Evolutionary conservation across 257 asterid genomes (phyloP), one percentile per base, ranked within the genome.

Genomic region (Gentiana dahurica): DNA sequence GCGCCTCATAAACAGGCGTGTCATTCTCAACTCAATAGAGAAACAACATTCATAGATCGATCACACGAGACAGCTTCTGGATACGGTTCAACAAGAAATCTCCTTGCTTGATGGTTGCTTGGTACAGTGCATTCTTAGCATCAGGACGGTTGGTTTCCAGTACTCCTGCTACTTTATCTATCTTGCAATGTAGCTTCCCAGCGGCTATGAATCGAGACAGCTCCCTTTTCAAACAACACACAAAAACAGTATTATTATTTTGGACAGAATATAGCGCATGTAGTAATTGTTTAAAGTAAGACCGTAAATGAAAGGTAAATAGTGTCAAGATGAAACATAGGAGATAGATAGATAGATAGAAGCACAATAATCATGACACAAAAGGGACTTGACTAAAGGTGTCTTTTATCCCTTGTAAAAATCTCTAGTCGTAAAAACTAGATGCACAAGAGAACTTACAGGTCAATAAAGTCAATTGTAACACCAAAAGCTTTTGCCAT

Each of bases 61-160:
- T 89, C 12, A 89, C 97, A 36, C 95, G 97, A 6, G 97, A 89
- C 48, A 89, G 77, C 85, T 89, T 85, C 80, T 89, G 97, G 48
- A 89, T 83, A 36, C 97, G 89, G 69, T 89, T 89, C 85, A 89
- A 68, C 59, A 89, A 69, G 85, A 85, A 83, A 77, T 89, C 97
- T 9, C 97, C 97, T 64, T 89, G 95, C 85, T 89, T 89, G 75
- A 89, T 85, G 2, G 97, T 83, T 36, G 92, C 80, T 64, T 85
- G 95, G 77, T 89, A 89, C 38, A 89, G 91, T 32, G 97, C 97
- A 66, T 89, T 89, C 79, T 85, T 89, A 7, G 94, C 86, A 64
- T 89, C 97, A 2, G 97, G 97, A 11, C 97, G 94, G 51, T 85
- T 89, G 49, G 95, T 89, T 73, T 89, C 97, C 61, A 89, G 57